Conservation (phyloP, 83 land plant genomes). For the Thuja plicata region DNA sequence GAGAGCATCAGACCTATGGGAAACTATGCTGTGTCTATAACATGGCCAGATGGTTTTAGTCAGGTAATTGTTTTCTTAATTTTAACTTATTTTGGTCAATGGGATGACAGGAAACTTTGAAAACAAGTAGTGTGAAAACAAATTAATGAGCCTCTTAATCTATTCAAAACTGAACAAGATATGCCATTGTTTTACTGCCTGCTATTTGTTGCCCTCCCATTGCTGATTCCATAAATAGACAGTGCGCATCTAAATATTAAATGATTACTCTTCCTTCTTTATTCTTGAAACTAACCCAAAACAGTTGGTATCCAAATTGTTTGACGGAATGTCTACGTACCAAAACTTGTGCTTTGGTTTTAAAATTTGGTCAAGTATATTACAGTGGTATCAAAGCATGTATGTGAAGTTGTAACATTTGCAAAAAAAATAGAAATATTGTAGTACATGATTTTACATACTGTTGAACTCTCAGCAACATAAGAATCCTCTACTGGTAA, state of each 20-base stretch:
- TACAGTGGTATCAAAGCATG: too few relatives aligned
- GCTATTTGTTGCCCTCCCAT: background rate
- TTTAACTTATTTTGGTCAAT: background rate
- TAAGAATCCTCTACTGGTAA: too few relatives aligned
- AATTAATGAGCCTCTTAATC: background rate
- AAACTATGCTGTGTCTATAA: slow-evolving; percentile 95
- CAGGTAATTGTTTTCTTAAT: slow-evolving; percentile 59
- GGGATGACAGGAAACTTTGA: background rate
- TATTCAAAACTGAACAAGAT: background rate
- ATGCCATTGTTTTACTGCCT: background rate
- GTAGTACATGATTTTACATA: too few relatives aligned
- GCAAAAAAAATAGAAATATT: too few relatives aligned
- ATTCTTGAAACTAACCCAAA: too few relatives aligned
- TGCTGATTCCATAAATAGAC: background rate
- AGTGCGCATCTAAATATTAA: background rate
- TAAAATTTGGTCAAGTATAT: too few relatives aligned
- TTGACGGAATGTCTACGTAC: too few relatives aligned
- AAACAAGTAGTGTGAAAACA: background rate
- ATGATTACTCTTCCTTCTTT: background rate
- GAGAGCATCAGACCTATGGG: slow-evolving; percentile 95
- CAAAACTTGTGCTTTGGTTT: too few relatives aligned
- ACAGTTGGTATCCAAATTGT: too few relatives aligned
- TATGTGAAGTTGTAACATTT: too few relatives aligned
- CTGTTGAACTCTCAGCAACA: too few relatives aligned
- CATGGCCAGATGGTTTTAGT: slow-evolving; percentile 97